phyloP scores from a whole-genome alignment of 2,329 filamentous ascomycete genomes.

The Aspergillus bombycis region DNA sequence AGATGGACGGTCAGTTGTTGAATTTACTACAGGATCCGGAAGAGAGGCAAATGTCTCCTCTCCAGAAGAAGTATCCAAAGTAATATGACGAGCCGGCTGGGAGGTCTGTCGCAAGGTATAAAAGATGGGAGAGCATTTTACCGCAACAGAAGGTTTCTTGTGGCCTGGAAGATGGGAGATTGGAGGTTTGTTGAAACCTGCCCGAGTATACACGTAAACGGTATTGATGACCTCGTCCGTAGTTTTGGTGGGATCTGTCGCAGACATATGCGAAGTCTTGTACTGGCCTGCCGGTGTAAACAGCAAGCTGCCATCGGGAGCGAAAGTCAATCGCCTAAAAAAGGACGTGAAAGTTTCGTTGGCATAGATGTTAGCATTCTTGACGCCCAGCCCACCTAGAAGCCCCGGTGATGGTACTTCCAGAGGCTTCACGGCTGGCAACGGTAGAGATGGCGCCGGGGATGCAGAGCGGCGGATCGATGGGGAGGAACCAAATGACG shows the following conservation, averaged over 20 bases:
- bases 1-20: constrained; percentile 49
- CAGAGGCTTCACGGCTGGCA: constrained; percentile 93
- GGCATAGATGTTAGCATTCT: constrained; percentile 88
- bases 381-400: constrained; percentile 66
- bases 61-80: constrained; percentile 86
- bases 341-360: constrained; percentile 98
- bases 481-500: constrained; percentile 79
- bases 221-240: constrained; percentile 91
- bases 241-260: constrained; percentile 70
- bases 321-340: constrained; percentile 90
- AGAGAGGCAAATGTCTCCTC: constrained; percentile 83
- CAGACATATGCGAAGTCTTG: constrained; percentile 72
- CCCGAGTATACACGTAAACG: constrained; percentile 96
- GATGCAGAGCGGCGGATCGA: constrained; percentile 86
- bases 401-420: constrained; percentile 80
- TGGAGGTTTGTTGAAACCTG: constrained; percentile 94
- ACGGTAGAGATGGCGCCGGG: constrained; percentile 87
- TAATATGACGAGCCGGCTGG: constrained; percentile 81
- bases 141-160: constrained; percentile 96
- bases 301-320: constrained; percentile 89
- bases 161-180: constrained; percentile 94
- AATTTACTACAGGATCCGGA: constrained; percentile 73
- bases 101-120: constrained; percentile 75
- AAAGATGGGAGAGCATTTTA: constrained; percentile 88
- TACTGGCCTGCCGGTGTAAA: constrained; percentile 96